A percentile compares a stretch with the other conserved stretches of the same genome.
These are phyloP conservation scores for Aspergillus ustus DNA, from an alignment of 2,329 filamentous ascomycete species.

Conservation along the genomic window DNA sequence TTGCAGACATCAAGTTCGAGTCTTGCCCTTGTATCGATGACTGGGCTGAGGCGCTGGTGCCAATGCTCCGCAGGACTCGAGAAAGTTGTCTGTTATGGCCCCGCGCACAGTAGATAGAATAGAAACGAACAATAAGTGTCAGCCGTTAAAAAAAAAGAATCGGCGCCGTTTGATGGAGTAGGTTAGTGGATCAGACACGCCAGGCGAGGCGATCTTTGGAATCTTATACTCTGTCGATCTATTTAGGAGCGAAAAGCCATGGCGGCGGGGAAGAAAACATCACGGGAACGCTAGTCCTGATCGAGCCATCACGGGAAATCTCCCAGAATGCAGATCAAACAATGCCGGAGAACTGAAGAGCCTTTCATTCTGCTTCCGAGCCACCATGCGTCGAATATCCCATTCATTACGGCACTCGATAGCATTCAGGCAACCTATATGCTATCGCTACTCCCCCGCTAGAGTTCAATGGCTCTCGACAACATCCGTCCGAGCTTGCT, in stretches of 20 bases:
- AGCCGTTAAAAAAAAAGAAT: background rate
- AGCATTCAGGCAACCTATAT: conserved; percentile 3
- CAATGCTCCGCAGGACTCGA: background rate
- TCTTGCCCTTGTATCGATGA: background rate
- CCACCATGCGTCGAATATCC: conserved; percentile 27
- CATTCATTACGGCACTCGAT: conserved; percentile 17
- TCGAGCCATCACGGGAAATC: conserved; percentile 23
- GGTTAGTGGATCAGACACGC: background rate
- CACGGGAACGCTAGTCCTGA: conserved; percentile 24
- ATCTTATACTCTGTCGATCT: conserved; percentile 6
- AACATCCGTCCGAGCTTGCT: conserved; percentile 30
- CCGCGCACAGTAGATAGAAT: background rate
- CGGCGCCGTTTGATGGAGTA: background rate
- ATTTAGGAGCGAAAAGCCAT: conserved; percentile 11
- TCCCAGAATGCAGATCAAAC: background rate
- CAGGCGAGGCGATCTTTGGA: background rate
- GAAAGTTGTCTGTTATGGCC: background rate
- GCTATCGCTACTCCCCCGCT: background rate
- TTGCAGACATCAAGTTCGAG: conserved; percentile 17
- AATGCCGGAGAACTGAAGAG: background rate
- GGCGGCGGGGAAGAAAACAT: conserved; percentile 23
- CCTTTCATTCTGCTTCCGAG: background rate
- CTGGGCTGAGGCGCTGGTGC: background rate
- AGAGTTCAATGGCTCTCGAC: conserved; percentile 30
- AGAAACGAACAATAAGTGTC: background rate